Evolutionary conservation across 2,329 filamentous ascomycete species (phyloP).

Genomic region (Fusarium agapanthi): DNA sequence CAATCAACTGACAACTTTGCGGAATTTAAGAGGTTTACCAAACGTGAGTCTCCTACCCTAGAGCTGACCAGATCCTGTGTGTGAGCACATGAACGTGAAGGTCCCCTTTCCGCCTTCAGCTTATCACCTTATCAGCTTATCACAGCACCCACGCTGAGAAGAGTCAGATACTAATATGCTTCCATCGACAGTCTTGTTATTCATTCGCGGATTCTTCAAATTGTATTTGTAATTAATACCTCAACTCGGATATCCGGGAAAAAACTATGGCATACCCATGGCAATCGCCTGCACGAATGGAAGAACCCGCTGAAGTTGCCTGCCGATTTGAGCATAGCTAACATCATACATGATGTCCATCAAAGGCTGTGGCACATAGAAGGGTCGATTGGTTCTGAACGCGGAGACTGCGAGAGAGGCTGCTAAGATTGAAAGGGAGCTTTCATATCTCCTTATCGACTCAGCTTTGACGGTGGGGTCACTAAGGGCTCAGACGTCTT

Average conservation of each 20-base stretch:
- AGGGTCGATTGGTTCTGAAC: background rate
- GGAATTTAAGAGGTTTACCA: background rate
- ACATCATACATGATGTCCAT: background rate
- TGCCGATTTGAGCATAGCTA: background rate
- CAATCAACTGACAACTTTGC: background rate
- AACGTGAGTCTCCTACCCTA: background rate
- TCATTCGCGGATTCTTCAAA: background rate
- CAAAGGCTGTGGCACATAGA: background rate
- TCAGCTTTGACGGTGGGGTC: background rate
- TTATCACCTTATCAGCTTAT: background rate
- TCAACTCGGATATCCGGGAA: background rate
- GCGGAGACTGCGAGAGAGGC: background rate
- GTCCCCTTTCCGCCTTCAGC: too few relatives aligned
- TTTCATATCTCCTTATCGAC: background rate
- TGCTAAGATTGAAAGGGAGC: background rate
- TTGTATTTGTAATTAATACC: too few relatives aligned
- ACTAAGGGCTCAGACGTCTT: background rate
- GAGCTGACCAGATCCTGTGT: background rate
- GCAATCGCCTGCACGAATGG: background rate
- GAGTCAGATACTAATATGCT: background rate
- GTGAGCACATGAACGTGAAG: background rate
- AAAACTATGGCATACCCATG: background rate
- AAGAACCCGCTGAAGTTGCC: background rate
- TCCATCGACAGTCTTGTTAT: background rate
- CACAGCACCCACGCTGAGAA: accelerated